These are phyloP conservation scores for Populus tremula DNA, from an alignment of 345 rosid species.

Conservation along the genomic window DNA sequence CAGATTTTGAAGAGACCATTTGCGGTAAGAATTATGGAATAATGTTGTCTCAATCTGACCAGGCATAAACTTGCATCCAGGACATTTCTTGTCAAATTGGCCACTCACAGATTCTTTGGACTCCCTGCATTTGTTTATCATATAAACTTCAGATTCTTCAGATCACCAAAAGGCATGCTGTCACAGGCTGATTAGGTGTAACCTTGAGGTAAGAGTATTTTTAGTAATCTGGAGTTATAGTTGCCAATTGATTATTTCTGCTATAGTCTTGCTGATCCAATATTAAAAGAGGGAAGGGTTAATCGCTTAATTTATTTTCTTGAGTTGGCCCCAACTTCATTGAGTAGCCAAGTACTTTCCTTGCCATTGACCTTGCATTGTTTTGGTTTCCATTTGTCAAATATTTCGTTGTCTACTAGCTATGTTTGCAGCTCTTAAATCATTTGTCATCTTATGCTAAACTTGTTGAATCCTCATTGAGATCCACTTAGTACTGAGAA, in stretches of 20 bases:
- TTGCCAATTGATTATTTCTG: neutral
- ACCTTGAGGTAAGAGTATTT: constrained; percentile 1
- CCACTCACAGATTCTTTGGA: neutral
- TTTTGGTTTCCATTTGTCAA: constrained; percentile 14
- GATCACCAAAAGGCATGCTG: constrained; percentile 3
- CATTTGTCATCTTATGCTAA: neutral
- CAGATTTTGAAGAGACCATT: constrained; percentile 18
- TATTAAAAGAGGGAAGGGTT: neutral
- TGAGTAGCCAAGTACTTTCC: constrained; percentile 27
- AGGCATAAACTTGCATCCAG: neutral
- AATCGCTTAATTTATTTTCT: neutral
- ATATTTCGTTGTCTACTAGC: neutral
- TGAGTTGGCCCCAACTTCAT: constrained; percentile 11
- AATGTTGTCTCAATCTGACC: constrained; percentile 23
- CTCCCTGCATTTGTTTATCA: neutral
- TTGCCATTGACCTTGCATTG: constrained; percentile 15
- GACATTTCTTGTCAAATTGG: constrained; percentile 9
- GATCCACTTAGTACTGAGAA: too few relatives aligned
- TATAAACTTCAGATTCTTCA: constrained; percentile 9
- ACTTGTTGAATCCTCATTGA: neutral
- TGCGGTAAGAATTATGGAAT: neutral
- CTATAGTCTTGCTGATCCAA: neutral
- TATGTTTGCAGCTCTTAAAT: neutral
- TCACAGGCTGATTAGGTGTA: constrained; percentile 1
- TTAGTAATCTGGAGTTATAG: neutral